Evolutionary conservation across 2,329 filamentous ascomycete genomes (phyloP), one percentile per base, ranked within the genome.

Genomic region (Claviceps paspali): DNA sequence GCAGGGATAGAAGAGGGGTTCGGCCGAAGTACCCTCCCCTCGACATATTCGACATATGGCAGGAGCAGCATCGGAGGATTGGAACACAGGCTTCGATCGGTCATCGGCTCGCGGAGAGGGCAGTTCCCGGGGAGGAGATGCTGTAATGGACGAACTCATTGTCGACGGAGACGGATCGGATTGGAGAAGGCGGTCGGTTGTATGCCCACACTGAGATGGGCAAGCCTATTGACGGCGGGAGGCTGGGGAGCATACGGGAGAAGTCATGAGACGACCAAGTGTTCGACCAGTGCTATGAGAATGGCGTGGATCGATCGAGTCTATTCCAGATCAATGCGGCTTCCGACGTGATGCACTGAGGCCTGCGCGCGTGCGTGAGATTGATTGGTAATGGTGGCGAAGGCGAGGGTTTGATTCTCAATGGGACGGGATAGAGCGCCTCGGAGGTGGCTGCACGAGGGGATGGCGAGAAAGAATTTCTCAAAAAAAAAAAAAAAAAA

Each of bases 11-110:
- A 94, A 98, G 28, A 98, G 71, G 41, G 85, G 86, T 54, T 96
- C 91, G 4, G 82, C 73, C 4, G 69, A 59, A 1, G 81, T 82
- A 38, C 75, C 85, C 59, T 98, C 92, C 36, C 84, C 85, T 48
- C 92, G 76, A 61, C 91, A 98, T 66, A 98, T 98, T 43, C 91
- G 79, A 65, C 91, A 98, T n/a, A 86, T 92, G 53, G 93, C 83
- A 39, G 70, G 68, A 21, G 52, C 51, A 27, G 46, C 43, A 44
- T 60, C 57, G 43, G 51, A 47, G n/a, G 46, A 12, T 34, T 55
- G 52, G n/a, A 43, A 28, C 2, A 27, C 3, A 24, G 33, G 11
- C 5, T 33, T 38, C 18, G 41, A 33, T 29, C 35, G 41, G 37
- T 51, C 47, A 35, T 54, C 53, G 41, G 45, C 38, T 42, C 43